Evolutionary conservation across 805 yeast species (phyloP).

Genomic region (Hanseniaspora pseudoguilliermondii): DNA sequence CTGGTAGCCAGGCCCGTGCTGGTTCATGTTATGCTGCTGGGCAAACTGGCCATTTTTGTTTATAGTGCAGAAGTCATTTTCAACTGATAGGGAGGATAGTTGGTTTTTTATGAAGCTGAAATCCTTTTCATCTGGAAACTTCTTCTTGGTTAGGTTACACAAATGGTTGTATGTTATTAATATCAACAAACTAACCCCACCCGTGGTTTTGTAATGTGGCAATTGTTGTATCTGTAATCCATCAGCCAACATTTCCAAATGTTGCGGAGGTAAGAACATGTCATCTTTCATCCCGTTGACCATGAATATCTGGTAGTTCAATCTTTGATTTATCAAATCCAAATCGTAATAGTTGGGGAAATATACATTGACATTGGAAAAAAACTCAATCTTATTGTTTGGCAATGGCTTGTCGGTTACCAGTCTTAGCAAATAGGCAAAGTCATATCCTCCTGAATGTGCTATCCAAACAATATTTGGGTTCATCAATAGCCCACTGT

Average conservation of each 20-base stretch:
- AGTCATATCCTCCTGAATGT: slow-evolving; percentile 88
- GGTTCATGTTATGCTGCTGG: neutral
- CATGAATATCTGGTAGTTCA: slow-evolving; percentile 23
- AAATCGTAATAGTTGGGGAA: slow-evolving; percentile 80
- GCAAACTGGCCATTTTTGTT: neutral
- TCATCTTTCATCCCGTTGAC: slow-evolving; percentile 19
- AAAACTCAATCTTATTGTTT: slow-evolving; percentile 62
- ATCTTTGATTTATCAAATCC: slow-evolving; percentile 35
- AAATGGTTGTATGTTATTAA: slow-evolving; percentile 54
- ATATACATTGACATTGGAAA: slow-evolving; percentile 52
- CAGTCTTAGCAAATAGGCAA: slow-evolving; percentile 74
- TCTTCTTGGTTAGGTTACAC: slow-evolving; percentile 26
- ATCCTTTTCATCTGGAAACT: slow-evolving; percentile 26
- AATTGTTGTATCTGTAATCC: slow-evolving; percentile 56
- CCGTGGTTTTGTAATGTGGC: slow-evolving; percentile 42
- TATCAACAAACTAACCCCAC: slow-evolving; percentile 50
- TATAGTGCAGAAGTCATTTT: slow-evolving; percentile 7
- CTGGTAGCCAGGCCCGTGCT: neutral
- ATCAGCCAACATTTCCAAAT: slow-evolving; percentile 51
- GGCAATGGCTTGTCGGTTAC: slow-evolving; percentile 71
- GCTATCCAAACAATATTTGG: slow-evolving; percentile 67
- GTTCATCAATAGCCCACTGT: slow-evolving; percentile 73
- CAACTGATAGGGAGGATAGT: slow-evolving; percentile 36
- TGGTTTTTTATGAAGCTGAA: slow-evolving; percentile 35
- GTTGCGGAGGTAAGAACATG: slow-evolving; percentile 17